Conservation (phyloP, 257 asterid genomes). For the Voacanga thouarsii region DNA sequence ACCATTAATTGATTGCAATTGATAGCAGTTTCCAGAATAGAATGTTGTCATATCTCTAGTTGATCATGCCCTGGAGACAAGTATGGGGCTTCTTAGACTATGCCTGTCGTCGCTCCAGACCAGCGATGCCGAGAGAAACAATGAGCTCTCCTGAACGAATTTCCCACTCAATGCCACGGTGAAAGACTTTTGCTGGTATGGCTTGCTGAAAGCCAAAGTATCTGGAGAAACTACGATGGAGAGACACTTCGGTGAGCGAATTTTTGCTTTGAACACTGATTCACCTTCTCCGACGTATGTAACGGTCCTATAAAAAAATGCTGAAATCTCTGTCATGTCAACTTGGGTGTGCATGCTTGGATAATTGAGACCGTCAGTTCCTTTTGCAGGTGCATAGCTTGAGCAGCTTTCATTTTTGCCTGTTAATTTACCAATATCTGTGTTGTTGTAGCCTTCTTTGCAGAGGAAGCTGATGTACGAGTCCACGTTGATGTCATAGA, state of each 20-base stretch:
- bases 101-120: slow-evolving; percentile 42
- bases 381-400: slow-evolving; percentile 29
- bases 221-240: slow-evolving; percentile 47
- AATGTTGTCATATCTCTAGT: neutral
- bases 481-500: slow-evolving; percentile 41
- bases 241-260: slow-evolving; percentile 36
- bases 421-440: slow-evolving; percentile 31
- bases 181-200: slow-evolving; percentile 44
- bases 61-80: slow-evolving; percentile 33
- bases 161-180: slow-evolving; percentile 50
- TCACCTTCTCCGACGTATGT: slow-evolving; percentile 47
- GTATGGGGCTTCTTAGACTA: slow-evolving; percentile 55
- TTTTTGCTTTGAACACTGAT: slow-evolving; percentile 42
- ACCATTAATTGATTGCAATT: neutral
- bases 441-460: slow-evolving; percentile 46
- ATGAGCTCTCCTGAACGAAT: slow-evolving; percentile 20
- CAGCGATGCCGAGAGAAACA: slow-evolving; percentile 25
- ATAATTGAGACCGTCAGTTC: slow-evolving; percentile 65
- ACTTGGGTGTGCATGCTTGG: slow-evolving; percentile 60
- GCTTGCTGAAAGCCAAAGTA: slow-evolving; percentile 31
- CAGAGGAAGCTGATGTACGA: slow-evolving; percentile 61
- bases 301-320: slow-evolving; percentile 49
- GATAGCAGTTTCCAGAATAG: neutral
- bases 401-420: slow-evolving; percentile 51
- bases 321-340: slow-evolving; percentile 32